Conservation (phyloP, 768 basidiomycete genomes). For the Termitomyces sp. region DNA sequence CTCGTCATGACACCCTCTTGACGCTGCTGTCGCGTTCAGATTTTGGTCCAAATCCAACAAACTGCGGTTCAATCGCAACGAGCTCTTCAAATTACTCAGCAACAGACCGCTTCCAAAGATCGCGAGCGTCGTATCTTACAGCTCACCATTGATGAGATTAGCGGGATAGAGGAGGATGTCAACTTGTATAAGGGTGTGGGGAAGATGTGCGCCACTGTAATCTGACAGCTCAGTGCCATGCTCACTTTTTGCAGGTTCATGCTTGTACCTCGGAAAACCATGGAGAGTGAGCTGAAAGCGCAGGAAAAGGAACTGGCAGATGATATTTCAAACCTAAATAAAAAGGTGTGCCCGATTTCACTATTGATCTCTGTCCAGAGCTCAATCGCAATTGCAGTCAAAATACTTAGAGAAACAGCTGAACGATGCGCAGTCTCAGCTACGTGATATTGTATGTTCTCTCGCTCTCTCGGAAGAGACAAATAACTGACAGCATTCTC, state of each 20-base stretch:
- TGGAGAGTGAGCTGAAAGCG: conserved; percentile 71
- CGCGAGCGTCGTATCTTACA: conserved; percentile 88
- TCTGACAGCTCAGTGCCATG: background rate
- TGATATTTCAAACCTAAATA: conserved; percentile 76
- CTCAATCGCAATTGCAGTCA: conserved; percentile 41
- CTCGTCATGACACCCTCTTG: conserved; percentile 17
- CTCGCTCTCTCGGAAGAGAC: background rate
- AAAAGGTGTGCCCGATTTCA: conserved; percentile 60
- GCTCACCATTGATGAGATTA: conserved; percentile 84
- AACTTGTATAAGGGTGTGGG: conserved; percentile 94
- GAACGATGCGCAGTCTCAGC: conserved; percentile 83
- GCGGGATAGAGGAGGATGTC: conserved; percentile 63
- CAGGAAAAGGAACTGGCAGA: conserved; percentile 85
- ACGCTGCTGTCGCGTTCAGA: conserved; percentile 46
- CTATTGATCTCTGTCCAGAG: background rate
- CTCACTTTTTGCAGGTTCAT: conserved; percentile 67
- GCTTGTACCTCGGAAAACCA: conserved; percentile 74
- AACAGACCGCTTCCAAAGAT: conserved; percentile 81
- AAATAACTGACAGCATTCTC: background rate
- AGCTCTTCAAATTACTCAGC: conserved; percentile 66
- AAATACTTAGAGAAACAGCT: conserved; percentile 95
- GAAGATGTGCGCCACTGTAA: conserved; percentile 68
- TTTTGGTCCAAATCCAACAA: conserved; percentile 89
- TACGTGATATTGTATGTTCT: conserved; percentile 75
- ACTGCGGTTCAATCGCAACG: conserved; percentile 86